These are phyloP conservation scores for Picea sitchensis DNA, from an alignment of 75 land plant species.

Conservation along the genomic window DNA sequence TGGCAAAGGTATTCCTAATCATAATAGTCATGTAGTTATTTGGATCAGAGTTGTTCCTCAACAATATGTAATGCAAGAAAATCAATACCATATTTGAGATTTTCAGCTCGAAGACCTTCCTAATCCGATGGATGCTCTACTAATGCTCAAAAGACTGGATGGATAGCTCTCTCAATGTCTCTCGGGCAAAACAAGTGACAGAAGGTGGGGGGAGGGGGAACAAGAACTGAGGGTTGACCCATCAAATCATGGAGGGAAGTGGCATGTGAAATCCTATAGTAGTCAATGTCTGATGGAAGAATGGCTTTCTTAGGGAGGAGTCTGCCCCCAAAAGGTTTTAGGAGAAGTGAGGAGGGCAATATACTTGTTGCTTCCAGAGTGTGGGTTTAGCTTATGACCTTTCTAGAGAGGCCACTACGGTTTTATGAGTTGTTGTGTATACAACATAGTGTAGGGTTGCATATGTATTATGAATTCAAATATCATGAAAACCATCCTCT, in stretches of 20 bases:
- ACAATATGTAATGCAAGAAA: neutral
- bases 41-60: neutral
- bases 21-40: neutral
- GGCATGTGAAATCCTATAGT: neutral
- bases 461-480: too few relatives aligned
- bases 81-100: neutral
- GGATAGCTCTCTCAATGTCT: neutral
- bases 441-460: too few relatives aligned
- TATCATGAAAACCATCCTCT: too few relatives aligned
- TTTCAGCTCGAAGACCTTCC: neutral
- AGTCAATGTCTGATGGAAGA: neutral
- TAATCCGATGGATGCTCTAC: neutral
- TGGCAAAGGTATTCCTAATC: neutral
- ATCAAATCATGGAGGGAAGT: neutral
- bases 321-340: neutral
- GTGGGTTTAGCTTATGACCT: too few relatives aligned
- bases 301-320: neutral
- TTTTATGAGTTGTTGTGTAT: too few relatives aligned
- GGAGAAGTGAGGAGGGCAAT: neutral
- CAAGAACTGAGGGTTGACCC: neutral
- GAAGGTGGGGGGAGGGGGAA: neutral
- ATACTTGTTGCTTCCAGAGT: too few relatives aligned
- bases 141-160: neutral
- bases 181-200: neutral
- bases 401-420: too few relatives aligned